Base-by-base conservation (phyloP, 139 green algal species). In the Diplosphaera chodatii region DNA sequence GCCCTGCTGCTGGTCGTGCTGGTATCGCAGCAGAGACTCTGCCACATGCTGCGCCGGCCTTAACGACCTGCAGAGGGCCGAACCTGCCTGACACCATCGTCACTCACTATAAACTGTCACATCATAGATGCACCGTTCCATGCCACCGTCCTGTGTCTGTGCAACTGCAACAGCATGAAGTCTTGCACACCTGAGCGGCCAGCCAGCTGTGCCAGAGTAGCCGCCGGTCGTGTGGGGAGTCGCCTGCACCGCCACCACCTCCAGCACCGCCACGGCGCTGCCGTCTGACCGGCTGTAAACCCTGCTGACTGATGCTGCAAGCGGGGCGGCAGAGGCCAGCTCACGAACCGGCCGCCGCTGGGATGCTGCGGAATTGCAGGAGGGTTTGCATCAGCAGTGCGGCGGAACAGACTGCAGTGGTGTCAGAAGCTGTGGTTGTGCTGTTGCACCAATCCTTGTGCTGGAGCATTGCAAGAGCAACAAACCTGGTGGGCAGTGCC, bases 111-210 rank as follows among this genome's bases (percentile, higher is more conserved):
- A n/a, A n/a, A n/a, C n/a, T n/a, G n/a, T n/a, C n/a, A n/a, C n/a
- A n/a, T n/a, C n/a, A n/a, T n/a, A n/a, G n/a, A n/a, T n/a, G n/a
- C n/a, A n/a, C n/a, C n/a, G n/a, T n/a, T n/a, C n/a, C n/a, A n/a
- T n/a, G n/a, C n/a, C n/a, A n/a, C n/a, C n/a, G n/a, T n/a, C n/a
- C n/a, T n/a, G n/a, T n/a, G n/a, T n/a, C n/a, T n/a, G n/a, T n/a
- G n/a, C n/a, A n/a, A n/a, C n/a, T n/a, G n/a, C n/a, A n/a, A n/a
- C n/a, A n/a, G n/a, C n/a, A n/a, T n/a, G n/a, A n/a, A n/a, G n/a
- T n/a, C n/a, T n/a, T n/a, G n/a, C n/a, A n/a, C 56, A 69, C 73
- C 75, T 66, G 32, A 79, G 78, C 25, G 79, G 79, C 71, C 63
- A 79, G 8, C 77, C 77, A 1, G 40, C 30, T 3, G 67, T 37